A percentile compares a stretch with the other conserved stretches of the same genome.
Conservation (phyloP, 2,329 filamentous ascomycete species). For the Sporothrix pseudoabietina region DNA sequence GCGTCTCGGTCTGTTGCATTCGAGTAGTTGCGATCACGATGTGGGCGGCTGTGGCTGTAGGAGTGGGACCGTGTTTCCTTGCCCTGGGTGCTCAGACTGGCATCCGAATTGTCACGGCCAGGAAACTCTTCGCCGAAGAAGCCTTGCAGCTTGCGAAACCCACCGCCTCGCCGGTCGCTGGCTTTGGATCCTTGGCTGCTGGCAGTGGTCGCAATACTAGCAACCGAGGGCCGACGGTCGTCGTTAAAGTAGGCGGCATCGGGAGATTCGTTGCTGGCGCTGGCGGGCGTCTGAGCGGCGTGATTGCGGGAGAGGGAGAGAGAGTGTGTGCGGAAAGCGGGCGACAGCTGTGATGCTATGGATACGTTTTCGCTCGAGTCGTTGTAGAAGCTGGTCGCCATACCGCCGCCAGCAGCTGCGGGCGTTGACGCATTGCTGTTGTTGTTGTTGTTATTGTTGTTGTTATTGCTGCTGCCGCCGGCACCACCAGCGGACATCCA, state of each 20-base stretch:
- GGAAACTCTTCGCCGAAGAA: conserved; percentile 92
- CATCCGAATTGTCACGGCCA: conserved; percentile 72
- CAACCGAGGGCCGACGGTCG: conserved; percentile 80
- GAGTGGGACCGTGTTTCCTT: conserved; percentile 67
- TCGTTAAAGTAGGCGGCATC: conserved; percentile 66
- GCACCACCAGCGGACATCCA: conserved; percentile 55
- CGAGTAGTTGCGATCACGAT: conserved; percentile 80
- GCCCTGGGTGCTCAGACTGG: conserved; percentile 57
- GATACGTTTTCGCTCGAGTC: conserved; percentile 73
- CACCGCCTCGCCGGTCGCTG: conserved; percentile 69
- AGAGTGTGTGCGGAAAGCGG: conserved; percentile 61
- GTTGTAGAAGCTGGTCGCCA: conserved; percentile 68
- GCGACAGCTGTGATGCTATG: conserved; percentile 66
- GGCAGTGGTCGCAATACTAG: conserved; percentile 77
- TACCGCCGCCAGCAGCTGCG: conserved; percentile 40
- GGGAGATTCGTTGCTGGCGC: conserved; percentile 59
- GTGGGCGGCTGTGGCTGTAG: conserved; percentile 61
- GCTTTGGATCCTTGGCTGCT: conserved; percentile 83
- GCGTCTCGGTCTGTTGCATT: conserved; percentile 71
- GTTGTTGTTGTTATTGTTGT: too few species aligned
- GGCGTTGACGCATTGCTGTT: neutral
- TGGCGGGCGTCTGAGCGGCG: conserved; percentile 36
- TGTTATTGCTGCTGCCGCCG: conserved; percentile 36
- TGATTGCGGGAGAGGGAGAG: conserved; percentile 31
- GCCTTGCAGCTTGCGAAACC: conserved; percentile 81